phyloP scores from a whole-genome alignment of 129 eudicot genomes.

The Daucus carota region DNA sequence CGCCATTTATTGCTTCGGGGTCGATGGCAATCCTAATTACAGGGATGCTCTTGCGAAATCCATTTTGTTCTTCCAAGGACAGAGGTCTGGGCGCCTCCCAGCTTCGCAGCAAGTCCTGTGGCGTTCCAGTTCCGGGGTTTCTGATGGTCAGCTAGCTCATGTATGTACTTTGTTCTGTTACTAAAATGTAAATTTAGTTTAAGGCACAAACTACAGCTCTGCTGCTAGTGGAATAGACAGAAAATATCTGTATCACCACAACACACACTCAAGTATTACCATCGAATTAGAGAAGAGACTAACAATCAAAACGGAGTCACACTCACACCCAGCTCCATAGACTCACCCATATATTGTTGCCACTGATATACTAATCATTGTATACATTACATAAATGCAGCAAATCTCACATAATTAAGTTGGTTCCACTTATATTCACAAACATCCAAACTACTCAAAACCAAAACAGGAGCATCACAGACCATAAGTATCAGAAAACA shows the following conservation, averaged over 20 bases:
- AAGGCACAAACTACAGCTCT: too few relatives aligned
- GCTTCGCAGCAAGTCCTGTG: slow-evolving; percentile 41
- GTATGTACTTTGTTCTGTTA: slow-evolving; percentile 24
- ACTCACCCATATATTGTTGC: too few relatives aligned
- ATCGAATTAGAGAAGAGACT: not conserved
- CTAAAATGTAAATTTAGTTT: not conserved
- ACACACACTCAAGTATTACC: not conserved
- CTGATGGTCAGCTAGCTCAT: slow-evolving; percentile 51
- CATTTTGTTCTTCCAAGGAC: slow-evolving; percentile 78
- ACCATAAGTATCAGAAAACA: not conserved
- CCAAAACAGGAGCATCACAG: not conserved
- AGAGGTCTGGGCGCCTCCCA: slow-evolving; percentile 73
- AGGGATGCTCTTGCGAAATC: slow-evolving; percentile 88
- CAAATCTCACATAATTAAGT: not conserved
- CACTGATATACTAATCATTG: too few relatives aligned
- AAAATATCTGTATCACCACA: not conserved
- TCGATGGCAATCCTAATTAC: slow-evolving; percentile 50
- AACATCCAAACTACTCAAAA: not conserved
- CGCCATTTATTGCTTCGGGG: slow-evolving; percentile 23
- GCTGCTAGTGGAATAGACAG: not conserved
- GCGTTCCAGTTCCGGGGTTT: slow-evolving; percentile 59
- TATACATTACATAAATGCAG: not conserved
- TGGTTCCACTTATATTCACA: not conserved
- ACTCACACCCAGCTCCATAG: not conserved
- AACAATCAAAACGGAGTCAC: not conserved